Base-by-base conservation (phyloP, 768 basidiomycete genomes). In the Polyporus arcularius region DNA sequence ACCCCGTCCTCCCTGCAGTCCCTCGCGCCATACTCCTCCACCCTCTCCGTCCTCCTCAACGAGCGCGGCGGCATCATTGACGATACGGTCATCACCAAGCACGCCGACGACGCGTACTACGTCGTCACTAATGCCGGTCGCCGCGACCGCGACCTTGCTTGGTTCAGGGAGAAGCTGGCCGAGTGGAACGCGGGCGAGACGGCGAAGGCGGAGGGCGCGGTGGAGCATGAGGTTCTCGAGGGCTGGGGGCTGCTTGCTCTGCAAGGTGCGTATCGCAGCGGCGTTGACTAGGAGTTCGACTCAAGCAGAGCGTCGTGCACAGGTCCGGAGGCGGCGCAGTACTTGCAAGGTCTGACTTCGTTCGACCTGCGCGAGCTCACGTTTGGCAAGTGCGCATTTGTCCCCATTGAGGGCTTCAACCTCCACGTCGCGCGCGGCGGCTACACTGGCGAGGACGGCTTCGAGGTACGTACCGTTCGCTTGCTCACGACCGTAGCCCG, bases 371-470 rank as follows among this genome's bases (percentile, higher is more conserved):
- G 77, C 21, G 75, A 80, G 42, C 76, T 98, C 52, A 89, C 88
- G 31, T 98, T 99, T 68, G 94, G 95, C 41, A 87, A 85, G 62
- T 89, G 91, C 18, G 88, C 90, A 0, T 94, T 86, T 70, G 82
- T 93, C 9, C 85, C 89, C 0, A 81, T 97, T 42, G 88, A 88
- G 60, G 88, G 86, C 3, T 85, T 87, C 66, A 87, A 86, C 70
- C 82, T 92, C 39, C 94, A 98, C 70, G 85, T 98, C 32, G 91
- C 94, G 8, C 86, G 97, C 14, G 93, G 94, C 31, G 97, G 97
- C 4, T 99, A 99, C 75, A 98, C 97, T 0, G 97, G 97, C 11
- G 97, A 99, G 76, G 97, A 99, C 73, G 97, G 97, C 0, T 98
- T 99, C 65, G 97, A 99, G 82, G 94, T 87, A n/a, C n/a, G n/a